Base-by-base conservation (phyloP, 192 early-diverging fungal genomes). In the Coemansia reversa region DNA sequence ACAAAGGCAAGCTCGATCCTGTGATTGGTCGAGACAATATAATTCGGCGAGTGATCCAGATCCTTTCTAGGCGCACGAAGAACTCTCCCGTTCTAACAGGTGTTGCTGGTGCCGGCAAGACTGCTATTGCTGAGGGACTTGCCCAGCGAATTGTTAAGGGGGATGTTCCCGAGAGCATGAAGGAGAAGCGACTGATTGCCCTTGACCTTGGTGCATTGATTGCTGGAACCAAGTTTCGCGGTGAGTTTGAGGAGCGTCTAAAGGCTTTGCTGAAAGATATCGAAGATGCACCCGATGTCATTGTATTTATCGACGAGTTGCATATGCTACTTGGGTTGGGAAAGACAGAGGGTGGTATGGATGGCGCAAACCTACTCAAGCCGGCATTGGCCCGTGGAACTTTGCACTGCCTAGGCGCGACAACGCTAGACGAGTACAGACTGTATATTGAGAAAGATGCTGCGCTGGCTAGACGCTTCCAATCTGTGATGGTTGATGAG, bases 221-320 rank as follows among this genome's bases (percentile, higher is more conserved):
- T 14, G 84, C 84, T 23, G 84, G 82, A 19, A 67, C 79, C 42
- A 84, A 85, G 67, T 79, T 70, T 77, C 85, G 89, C 23, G 90
- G 90, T 51, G 91, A 93, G 76, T 93, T 93, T 57, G 91, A 93
- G 66, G 91, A 93, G 59, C 83, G 91, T 7, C 70, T 93, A 8
- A 93, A 93, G 66, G 85, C 83, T 7, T 81, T 93, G 56, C 77
- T 93, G 22, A 82, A 84, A 29, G 89, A 91, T 66, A 85, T 93
- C 14, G 83, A 83, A 23, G 88, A 86, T 20, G 81, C 86, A 1
- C 86, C 91, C 51, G 89, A 89, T n/a, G 83, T 89, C 24, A 90
- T 93, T 58, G 55, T 93, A 30, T 93, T 93, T 66, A 88, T 91
- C 58, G 91, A 93, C 60, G 91, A 93, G 73, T 77, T 93, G 23